Evolutionary conservation across 139 green algal genomes (phyloP).

Genomic region (Chlorella sp.): DNA sequence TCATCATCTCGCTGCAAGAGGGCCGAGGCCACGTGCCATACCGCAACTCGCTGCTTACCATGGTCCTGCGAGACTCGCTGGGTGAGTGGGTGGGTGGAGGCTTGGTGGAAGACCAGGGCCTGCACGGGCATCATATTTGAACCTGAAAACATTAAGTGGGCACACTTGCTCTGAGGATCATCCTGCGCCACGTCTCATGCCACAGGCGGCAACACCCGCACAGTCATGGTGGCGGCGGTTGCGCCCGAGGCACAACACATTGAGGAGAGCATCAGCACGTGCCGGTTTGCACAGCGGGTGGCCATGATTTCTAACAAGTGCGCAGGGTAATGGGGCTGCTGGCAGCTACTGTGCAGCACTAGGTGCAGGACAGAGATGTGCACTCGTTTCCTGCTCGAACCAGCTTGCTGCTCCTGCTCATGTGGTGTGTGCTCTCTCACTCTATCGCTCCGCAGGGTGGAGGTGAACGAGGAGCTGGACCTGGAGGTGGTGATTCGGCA

Average conservation of each 20-base stretch:
- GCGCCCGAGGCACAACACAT: conserved; percentile 88
- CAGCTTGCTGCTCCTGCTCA: too few relatives aligned
- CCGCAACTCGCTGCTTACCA: conserved; percentile 97
- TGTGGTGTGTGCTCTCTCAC: too few relatives aligned
- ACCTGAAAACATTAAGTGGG: too few relatives aligned
- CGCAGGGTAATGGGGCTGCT: conserved; percentile 36
- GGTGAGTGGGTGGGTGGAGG: conserved; percentile 8
- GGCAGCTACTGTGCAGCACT: too few relatives aligned
- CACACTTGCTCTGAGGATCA: too few relatives aligned
- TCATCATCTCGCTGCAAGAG: conserved; percentile 94
- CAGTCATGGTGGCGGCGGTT: conserved; percentile 75
- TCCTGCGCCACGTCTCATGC: too few relatives aligned
- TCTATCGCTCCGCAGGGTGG: conserved; percentile 48
- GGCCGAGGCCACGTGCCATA: conserved; percentile 66
- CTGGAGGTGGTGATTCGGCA: conserved; percentile 79
- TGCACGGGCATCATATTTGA: too few relatives aligned
- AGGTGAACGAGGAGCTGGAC: conserved; percentile 93
- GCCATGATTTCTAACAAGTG: conserved; percentile 83
- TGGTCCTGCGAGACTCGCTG: conserved; percentile 93
- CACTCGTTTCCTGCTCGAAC: too few relatives aligned
- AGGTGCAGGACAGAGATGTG: too few relatives aligned
- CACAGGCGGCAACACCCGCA: conserved; percentile 66
- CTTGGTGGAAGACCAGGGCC: too few relatives aligned
- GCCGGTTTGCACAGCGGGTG: conserved; percentile 93
- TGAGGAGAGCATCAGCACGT: conserved; percentile 93